These are phyloP conservation scores for Naganishia friedmannii DNA, from an alignment of 768 basidiomycete species.

Conservation along the genomic window DNA sequence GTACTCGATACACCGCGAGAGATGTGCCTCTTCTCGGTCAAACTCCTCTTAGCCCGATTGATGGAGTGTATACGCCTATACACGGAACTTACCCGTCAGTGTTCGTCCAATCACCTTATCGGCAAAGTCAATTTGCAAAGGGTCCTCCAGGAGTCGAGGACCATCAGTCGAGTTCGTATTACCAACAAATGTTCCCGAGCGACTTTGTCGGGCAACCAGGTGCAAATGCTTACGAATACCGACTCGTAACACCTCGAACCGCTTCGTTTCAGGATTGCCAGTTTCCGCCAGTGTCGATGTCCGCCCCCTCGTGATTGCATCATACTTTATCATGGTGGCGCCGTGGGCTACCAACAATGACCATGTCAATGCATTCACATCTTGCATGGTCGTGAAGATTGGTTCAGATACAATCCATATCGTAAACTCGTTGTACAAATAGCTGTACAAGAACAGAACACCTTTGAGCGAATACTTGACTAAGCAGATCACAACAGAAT, in stretches of 20 bases:
- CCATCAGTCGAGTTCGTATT: background rate
- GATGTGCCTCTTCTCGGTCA: background rate
- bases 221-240: constrained; percentile 2
- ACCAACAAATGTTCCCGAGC: constrained; percentile 3
- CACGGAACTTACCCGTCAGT: background rate
- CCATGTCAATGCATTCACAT: too few species aligned
- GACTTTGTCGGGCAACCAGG: background rate
- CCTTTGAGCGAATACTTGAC: too few species aligned
- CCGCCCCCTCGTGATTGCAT: background rate
- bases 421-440: too few species aligned
- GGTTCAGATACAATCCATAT: too few species aligned
- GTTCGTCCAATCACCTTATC: background rate
- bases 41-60: constrained; percentile 23
- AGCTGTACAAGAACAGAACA: too few species aligned
- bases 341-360: too few species aligned
- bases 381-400: too few species aligned
- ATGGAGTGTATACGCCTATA: constrained; percentile 4
- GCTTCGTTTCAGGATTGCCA: background rate
- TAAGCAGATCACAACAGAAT: too few species aligned
- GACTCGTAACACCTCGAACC: constrained; percentile 5
- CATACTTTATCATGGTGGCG: background rate
- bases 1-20: background rate
- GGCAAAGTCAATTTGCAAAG: too few species aligned
- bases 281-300: constrained; percentile 3
- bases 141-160: background rate